Evolutionary conservation across 78 protist species (phyloP).

Genomic region (Creolimax fragrantissima): DNA sequence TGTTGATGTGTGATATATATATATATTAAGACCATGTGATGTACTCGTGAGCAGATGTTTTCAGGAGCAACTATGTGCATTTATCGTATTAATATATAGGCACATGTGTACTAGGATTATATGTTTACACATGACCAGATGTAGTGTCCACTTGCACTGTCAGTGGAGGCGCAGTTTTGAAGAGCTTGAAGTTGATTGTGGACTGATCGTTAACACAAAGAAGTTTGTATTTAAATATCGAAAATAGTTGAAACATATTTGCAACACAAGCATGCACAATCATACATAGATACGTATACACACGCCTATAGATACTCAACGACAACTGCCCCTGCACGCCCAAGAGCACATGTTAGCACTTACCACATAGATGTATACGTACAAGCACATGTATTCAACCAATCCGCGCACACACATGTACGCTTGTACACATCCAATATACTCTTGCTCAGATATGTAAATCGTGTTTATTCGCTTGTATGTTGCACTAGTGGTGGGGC

Average conservation of each 20-base stretch:
- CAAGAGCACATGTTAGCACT: neutral
- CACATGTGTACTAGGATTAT: too few relatives aligned
- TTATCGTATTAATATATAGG: too few relatives aligned
- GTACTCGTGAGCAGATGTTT: too few relatives aligned
- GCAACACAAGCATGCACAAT: neutral
- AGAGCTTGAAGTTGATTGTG: too few relatives aligned
- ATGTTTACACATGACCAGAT: too few relatives aligned
- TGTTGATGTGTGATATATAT: too few relatives aligned
- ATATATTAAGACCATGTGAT: too few relatives aligned
- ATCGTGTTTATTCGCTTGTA: neutral
- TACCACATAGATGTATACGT: neutral
- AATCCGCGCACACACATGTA: neutral
- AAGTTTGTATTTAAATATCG: too few relatives aligned
- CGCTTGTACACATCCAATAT: neutral
- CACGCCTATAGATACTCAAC: neutral
- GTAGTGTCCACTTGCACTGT: too few relatives aligned
- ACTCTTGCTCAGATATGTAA: neutral
- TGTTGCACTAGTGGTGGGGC: neutral
- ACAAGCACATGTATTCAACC: neutral
- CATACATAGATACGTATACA: neutral
- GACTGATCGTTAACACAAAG: too few relatives aligned
- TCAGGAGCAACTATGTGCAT: too few relatives aligned
- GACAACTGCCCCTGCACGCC: neutral
- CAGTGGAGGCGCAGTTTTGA: too few relatives aligned
- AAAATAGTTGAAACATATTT: neutral